Percentiles rank a stretch among this genome's conserved stretches.
These are phyloP conservation scores for Fusarium sp. DNA, from an alignment of 2,329 filamentous ascomycete species.

Conservation along the genomic window DNA sequence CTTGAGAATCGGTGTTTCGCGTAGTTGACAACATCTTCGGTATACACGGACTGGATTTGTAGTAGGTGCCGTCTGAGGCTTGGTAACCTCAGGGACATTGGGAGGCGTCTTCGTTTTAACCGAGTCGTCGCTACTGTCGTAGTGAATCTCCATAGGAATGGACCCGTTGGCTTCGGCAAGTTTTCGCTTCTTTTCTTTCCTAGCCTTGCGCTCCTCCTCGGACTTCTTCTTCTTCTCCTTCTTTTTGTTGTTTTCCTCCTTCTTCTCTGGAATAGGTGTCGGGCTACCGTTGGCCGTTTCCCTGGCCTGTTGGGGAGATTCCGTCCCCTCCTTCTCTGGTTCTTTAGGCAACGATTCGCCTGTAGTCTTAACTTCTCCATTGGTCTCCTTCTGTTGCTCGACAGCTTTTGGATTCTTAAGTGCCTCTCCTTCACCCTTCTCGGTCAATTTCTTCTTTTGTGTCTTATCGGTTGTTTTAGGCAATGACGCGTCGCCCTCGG, in stretches of 20 bases:
- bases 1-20: slow-evolving; percentile 93
- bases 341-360: slow-evolving; percentile 60
- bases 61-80: slow-evolving; percentile 72
- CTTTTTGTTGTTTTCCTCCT: slow-evolving; percentile 73
- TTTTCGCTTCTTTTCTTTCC: slow-evolving; percentile 89
- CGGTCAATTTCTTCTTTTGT: slow-evolving; percentile 74
- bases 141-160: slow-evolving; percentile 85
- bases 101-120: slow-evolving; percentile 44
- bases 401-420: slow-evolving; percentile 76
- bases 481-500: slow-evolving; percentile 68
- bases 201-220: slow-evolving; percentile 91
- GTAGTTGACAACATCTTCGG: slow-evolving; percentile 91
- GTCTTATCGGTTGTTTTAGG: slow-evolving; percentile 62
- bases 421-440: slow-evolving; percentile 81
- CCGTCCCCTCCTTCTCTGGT: slow-evolving; percentile 56
- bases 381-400: slow-evolving; percentile 64
- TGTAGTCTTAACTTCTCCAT: slow-evolving; percentile 58
- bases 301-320: slow-evolving; percentile 45
- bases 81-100: slow-evolving; percentile 41
- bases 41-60: slow-evolving; percentile 95
- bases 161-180: slow-evolving; percentile 90
- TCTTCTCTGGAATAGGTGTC: slow-evolving; percentile 42
- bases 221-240: slow-evolving; percentile 97
- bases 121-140: slow-evolving; percentile 77
- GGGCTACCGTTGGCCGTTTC: slow-evolving; percentile 48